Evolutionary conservation across 441 rosid genomes (phyloP).

Genomic region (Erodium moschatum): DNA sequence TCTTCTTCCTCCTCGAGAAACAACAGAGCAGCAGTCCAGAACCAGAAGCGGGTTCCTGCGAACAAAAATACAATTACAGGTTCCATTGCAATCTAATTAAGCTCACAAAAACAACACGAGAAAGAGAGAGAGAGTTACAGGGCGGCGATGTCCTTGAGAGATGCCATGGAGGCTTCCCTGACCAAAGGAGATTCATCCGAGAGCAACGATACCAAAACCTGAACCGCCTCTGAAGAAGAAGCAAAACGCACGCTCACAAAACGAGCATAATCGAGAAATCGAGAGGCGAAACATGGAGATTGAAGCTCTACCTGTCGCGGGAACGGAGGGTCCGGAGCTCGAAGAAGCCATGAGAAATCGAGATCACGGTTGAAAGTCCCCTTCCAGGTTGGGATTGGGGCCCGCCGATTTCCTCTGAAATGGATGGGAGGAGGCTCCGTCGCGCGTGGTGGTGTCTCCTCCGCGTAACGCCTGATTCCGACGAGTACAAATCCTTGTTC

Average conservation of each 20-base stretch:
- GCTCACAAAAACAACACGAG: not conserved
- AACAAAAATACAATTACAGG: not conserved
- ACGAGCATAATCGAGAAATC: not conserved
- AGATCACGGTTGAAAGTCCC: not conserved
- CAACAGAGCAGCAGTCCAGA: constrained; percentile 77
- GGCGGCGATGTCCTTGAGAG: constrained; percentile 64
- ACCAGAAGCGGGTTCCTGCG: constrained; percentile 89
- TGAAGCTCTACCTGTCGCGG: constrained; percentile 53
- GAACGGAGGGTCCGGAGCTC: constrained; percentile 57
- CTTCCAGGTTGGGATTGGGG: too few relatives aligned
- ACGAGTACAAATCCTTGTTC: not conserved
- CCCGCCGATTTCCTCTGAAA: not conserved
- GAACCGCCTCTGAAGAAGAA: constrained; percentile 64
- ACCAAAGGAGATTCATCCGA: constrained; percentile 79
- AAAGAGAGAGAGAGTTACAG: constrained; percentile 37
- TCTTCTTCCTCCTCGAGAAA: constrained; percentile 88
- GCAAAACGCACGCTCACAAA: constrained; percentile 12
- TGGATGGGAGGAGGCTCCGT: not conserved
- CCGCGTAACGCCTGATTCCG: not conserved
- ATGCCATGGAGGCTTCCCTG: constrained; percentile 72
- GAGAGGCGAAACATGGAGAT: constrained; percentile 12
- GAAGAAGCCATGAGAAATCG: constrained; percentile 57
- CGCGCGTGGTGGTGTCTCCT: not conserved
- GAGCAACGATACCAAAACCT: constrained; percentile 68
- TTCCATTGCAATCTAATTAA: constrained; percentile 14